These are phyloP conservation scores for Aspergillus carbonarius DNA, from an alignment of 2,329 filamentous ascomycete species.

Conservation along the genomic window DNA sequence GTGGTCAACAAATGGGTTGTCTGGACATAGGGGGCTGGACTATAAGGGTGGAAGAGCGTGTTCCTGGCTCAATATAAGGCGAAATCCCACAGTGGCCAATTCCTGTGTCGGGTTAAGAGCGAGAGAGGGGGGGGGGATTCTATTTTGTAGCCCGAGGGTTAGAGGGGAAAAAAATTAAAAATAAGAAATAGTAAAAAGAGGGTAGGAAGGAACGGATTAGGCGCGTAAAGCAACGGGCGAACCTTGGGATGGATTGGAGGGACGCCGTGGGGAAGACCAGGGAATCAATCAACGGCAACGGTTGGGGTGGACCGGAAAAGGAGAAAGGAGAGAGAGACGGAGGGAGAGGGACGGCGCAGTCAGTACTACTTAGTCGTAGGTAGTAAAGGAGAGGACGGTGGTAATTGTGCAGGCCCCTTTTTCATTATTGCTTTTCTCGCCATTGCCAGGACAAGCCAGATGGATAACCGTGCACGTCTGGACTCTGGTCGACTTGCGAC, in stretches of 20 bases:
- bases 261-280: conserved; percentile 2
- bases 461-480: conserved; percentile 12
- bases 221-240: conserved; percentile 3
- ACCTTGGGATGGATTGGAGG: conserved; percentile 3
- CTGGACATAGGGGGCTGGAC: background rate
- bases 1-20: background rate
- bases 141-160: background rate
- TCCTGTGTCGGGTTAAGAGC: background rate
- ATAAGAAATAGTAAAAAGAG: background rate
- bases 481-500: background rate
- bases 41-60: background rate
- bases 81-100: conserved; percentile 8
- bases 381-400: background rate
- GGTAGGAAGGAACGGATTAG: conserved; percentile 1
- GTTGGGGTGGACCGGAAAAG: conserved; percentile 3
- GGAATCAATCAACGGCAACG: background rate
- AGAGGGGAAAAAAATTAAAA: conserved; percentile 3
- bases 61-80: conserved; percentile 9
- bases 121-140: conserved; percentile 1
- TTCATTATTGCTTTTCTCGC: conserved; percentile 14
- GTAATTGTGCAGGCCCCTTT: conserved; percentile 3
- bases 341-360: too few species aligned
- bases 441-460: conserved; percentile 9
- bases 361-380: background rate
- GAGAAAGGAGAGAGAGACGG: conserved; percentile 1